These are phyloP conservation scores for Exophiala xenobiotica DNA, from an alignment of 2,329 filamentous ascomycete genomes.

Conservation along the genomic window DNA sequence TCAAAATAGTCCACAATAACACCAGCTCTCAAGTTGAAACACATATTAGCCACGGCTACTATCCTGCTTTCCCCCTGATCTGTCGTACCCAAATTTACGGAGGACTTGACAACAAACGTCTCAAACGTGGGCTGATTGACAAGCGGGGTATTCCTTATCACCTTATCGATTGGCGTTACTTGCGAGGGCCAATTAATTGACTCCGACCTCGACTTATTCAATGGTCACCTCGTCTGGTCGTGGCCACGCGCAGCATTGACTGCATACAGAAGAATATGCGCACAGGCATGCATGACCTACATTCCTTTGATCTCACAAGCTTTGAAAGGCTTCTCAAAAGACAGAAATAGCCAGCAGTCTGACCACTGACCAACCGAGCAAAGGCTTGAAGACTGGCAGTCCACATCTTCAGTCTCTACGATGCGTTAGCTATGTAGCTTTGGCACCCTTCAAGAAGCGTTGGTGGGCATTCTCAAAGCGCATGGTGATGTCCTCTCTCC, in stretches of 20 bases:
- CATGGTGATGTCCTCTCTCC: too few species aligned
- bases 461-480: conserved; percentile 47
- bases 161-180: conserved; percentile 9
- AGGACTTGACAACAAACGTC: too few species aligned
- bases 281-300: conserved; percentile 44
- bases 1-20: neutral
- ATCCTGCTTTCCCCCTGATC: too few species aligned
- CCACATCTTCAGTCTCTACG: conserved; percentile 29
- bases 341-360: conserved; percentile 31
- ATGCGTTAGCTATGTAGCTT: conserved; percentile 44
- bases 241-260: too few species aligned
- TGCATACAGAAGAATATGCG: conserved; percentile 37
- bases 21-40: neutral
- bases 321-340: conserved; percentile 33
- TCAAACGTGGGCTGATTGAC: neutral
- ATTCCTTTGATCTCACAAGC: conserved; percentile 35
- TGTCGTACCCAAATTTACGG: too few species aligned
- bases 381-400: conserved; percentile 33
- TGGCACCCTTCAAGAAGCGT: conserved; percentile 42
- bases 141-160: neutral
- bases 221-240: too few species aligned
- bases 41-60: too few species aligned
- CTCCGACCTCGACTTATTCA: too few species aligned
- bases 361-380: too few species aligned
- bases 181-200: neutral